Evolutionary conservation across 2,329 filamentous ascomycete genomes (phyloP).

Genomic region (Trichoderma sp.): DNA sequence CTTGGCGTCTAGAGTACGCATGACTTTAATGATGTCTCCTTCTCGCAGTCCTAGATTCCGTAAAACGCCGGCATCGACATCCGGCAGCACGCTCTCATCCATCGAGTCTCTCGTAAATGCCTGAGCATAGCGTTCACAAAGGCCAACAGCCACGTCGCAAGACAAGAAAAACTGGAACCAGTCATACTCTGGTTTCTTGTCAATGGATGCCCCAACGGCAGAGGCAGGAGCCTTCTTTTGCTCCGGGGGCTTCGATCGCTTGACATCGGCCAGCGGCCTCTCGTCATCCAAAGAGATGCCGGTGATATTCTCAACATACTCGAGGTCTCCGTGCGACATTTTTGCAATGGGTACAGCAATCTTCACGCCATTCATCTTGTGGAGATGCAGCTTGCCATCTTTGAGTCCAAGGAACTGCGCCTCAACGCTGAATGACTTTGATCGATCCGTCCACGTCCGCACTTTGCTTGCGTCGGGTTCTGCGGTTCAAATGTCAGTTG

Average conservation of each 20-base stretch:
- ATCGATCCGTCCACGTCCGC: constrained; percentile 91
- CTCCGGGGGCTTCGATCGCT: constrained; percentile 49
- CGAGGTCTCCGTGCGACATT: constrained; percentile 93
- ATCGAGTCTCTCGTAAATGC: constrained; percentile 90
- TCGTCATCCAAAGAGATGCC: constrained; percentile 91
- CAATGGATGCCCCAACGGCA: constrained; percentile 62
- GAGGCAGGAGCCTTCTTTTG: constrained; percentile 38
- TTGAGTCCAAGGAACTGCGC: constrained; percentile 93
- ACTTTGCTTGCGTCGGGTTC: constrained; percentile 83
- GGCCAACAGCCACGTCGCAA: constrained; percentile 86
- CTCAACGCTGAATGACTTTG: constrained; percentile 94
- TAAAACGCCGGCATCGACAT: constrained; percentile 80
- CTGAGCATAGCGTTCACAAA: constrained; percentile 91
- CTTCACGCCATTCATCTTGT: constrained; percentile 97
- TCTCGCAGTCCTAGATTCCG: constrained; percentile 91
- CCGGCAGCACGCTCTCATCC: constrained; percentile 89
- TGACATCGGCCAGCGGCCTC: constrained; percentile 86
- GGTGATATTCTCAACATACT: constrained; percentile 89
- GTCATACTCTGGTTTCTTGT: constrained; percentile 74
- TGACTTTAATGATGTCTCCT: constrained; percentile 94
- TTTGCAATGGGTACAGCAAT: constrained; percentile 94
- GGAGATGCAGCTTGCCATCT: constrained; percentile 95
- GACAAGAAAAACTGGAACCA: constrained; percentile 99
- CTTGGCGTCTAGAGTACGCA: constrained; percentile 82
- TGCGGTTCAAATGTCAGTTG: constrained; percentile 38